These are phyloP conservation scores for Mycena vulgaris DNA, from an alignment of 768 basidiomycete species.

Conservation along the genomic window DNA sequence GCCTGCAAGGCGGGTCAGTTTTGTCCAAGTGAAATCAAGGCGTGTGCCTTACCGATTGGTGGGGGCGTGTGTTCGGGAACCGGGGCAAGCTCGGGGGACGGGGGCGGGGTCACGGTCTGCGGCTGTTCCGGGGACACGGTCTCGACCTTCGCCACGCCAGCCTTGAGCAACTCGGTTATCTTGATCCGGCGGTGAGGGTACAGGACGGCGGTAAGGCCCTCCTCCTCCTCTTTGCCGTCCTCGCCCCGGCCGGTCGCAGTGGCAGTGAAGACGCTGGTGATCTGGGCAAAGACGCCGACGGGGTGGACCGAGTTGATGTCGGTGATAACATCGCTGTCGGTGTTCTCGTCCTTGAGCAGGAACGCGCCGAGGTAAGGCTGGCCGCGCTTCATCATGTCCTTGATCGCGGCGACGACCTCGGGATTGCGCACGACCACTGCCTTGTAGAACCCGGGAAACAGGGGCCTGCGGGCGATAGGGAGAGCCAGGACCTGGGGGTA, in stretches of 20 bases:
- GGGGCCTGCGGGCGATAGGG: conserved; percentile 94
- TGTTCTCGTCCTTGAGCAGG: conserved; percentile 93
- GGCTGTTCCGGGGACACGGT: conserved; percentile 61
- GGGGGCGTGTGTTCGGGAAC: conserved; percentile 35
- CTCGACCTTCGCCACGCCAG: conserved; percentile 60
- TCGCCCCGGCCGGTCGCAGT: conserved; percentile 64
- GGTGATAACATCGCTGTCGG: conserved; percentile 94
- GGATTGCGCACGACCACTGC: conserved; percentile 95
- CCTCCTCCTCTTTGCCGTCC: conserved; percentile 82
- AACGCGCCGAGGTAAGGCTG: conserved; percentile 98
- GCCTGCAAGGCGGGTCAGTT: conserved; percentile 50
- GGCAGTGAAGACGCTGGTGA: conserved; percentile 91
- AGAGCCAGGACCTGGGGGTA: conserved; percentile 97
- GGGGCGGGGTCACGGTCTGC: conserved; percentile 65
- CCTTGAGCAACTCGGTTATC: conserved; percentile 89
- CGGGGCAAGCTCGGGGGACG: conserved; percentile 50
- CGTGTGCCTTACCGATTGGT: conserved; percentile 36
- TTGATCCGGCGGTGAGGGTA: conserved; percentile 94
- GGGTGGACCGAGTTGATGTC: conserved; percentile 90
- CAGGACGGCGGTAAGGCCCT: conserved; percentile 93
- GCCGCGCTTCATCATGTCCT: conserved; percentile 96
- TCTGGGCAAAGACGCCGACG: conserved; percentile 97
- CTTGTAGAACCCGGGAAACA: conserved; percentile 99
- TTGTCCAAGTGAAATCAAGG: neutral
- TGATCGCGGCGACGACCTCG: conserved; percentile 91